Evolutionary conservation across 164 flowering plant species (phyloP), one percentile per base, ranked within the genome.

Genomic region (Nymphaea colorata): DNA sequence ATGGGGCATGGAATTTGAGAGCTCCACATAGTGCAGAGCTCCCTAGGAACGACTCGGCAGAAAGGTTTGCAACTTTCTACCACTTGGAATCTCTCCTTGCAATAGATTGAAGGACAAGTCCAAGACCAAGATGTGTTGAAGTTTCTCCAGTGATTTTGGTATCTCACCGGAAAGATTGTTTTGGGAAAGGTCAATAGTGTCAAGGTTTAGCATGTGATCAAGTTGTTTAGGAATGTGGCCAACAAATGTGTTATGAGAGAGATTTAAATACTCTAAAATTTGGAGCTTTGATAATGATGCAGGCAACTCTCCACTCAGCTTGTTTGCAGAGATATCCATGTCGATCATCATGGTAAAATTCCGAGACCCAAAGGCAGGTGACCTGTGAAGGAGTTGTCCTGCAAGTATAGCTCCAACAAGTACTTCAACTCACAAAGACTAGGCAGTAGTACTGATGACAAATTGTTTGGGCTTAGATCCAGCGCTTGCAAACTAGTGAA

Each of bases 61-160:
- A 25, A 6, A 6, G 11, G 47, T 69, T 69, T 18, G 3, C 43
- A 69, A 69, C 11, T 25, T 15, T 18, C 71, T 65, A 4, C 8
- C 59, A 5, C 16, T 61, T 42, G 70, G 70, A 11, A 68, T 41
- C 44, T 42, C 64, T n/a, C 70, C 70, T 43, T 68, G 25, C 3
- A 68, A 36, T 7, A 59, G 14, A 15, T 68, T 68, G 70, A 41
- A 68, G 42, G 70, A 68, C 14, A 68, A 36, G 44, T 68, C 44
- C 51, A 68, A 43, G 12, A 36, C 59, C 14, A 42, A 0, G 43
- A 67, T 36, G 14, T 41, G 44, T 6, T 25, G 2, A 3, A 68
- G 61, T 3, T 42, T 15, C 25, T 25, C 64, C 43, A 68, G 4
- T 12, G 14, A 60, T 42, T 68, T 61, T 11, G 70, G 70, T 10